Base-by-base conservation (phyloP, 371 early-diverging fungal genomes). In the Mucor lusitanicus region DNA sequence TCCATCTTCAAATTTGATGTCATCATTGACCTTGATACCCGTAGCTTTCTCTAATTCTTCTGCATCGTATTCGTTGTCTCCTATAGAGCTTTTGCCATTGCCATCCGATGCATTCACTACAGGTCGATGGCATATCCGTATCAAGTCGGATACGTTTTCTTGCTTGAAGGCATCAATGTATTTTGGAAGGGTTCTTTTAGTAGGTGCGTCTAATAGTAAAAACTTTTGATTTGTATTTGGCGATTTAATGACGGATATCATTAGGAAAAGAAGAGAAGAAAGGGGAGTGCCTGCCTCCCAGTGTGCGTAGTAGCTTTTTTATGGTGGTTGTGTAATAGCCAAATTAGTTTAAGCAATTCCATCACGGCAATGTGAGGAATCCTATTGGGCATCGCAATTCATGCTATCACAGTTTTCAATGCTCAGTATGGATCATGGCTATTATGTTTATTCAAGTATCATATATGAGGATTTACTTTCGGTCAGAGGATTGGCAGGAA, bases 121-220 rank as follows among this genome's bases (percentile, higher is more conserved):
- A 12, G 63, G 67, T 23, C 72, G 48, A 61, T 88, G 81, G 61
- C 89, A 89, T 39, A 89, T 80, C 15, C 90, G 81, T 3, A 90
- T 81, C 19, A 90, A 67, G 63, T 85, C 76, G 8, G 74, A 71
- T 57, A 86, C 83, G 46, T 82, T 75, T 67, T 87, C 72, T 32
- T 80, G 73, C 27, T 78, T 73, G 19, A 90, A 74, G 8, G 82
- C 50, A 8, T 80, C 75, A 48, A 86, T 63, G 66, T 85, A 85
- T 3, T 71, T 72, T 6, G 72, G 69, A 15, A 90, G 64, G 12
- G 81, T 79, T 5, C 77, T 72, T 50, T 75, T 64, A 6, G 83
- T 77, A 0, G 91, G 91, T 53, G 89, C 89, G 74, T 91, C 91
- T 33, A 86, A 79, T 61, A 91, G 81, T 53, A 91, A 72, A 73